Conservation (phyloP, 352 stramenopile species). For the Ophiocytium majus region DNA sequence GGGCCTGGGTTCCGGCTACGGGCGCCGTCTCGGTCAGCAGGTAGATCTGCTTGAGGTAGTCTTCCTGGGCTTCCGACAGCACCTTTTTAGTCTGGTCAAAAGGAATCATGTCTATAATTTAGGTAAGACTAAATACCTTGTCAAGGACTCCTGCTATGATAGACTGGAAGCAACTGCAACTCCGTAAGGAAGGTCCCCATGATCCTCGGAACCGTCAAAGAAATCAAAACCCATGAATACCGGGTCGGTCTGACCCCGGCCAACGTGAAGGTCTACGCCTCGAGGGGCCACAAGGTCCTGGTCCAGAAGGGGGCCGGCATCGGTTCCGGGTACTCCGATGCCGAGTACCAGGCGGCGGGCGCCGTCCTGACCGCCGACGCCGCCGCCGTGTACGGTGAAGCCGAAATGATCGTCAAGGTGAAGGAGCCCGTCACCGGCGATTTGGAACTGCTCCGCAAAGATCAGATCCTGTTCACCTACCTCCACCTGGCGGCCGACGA, state of each 20-base stretch:
- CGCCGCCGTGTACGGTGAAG: not conserved
- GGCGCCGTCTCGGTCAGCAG: no score
- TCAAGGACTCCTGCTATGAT: no score
- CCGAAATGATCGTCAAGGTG: conserved; percentile 9
- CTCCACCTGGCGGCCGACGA: not conserved
- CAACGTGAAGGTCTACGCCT: not conserved
- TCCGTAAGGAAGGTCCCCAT: not conserved
- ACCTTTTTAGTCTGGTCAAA: no score
- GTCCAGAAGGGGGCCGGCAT: not conserved
- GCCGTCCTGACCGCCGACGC: not conserved
- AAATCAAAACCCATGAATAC: conserved; percentile 14
- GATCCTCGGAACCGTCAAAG: not conserved
- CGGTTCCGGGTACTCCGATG: not conserved
- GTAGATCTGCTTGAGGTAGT: no score
- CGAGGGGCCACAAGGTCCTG: not conserved
- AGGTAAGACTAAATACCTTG: no score
- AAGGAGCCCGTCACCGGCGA: not conserved
- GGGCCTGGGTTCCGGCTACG: no score
- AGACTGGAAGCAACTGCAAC: not conserved
- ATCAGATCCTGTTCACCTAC: conserved; percentile 1
- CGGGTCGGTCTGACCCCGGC: not conserved
- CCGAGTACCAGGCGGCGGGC: not conserved
- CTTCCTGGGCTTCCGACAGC: no score
- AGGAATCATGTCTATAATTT: no score
- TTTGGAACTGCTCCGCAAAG: not conserved